These are phyloP conservation scores for Dentipellis sp. DNA, from an alignment of 768 basidiomycete species.

Conservation along the genomic window DNA sequence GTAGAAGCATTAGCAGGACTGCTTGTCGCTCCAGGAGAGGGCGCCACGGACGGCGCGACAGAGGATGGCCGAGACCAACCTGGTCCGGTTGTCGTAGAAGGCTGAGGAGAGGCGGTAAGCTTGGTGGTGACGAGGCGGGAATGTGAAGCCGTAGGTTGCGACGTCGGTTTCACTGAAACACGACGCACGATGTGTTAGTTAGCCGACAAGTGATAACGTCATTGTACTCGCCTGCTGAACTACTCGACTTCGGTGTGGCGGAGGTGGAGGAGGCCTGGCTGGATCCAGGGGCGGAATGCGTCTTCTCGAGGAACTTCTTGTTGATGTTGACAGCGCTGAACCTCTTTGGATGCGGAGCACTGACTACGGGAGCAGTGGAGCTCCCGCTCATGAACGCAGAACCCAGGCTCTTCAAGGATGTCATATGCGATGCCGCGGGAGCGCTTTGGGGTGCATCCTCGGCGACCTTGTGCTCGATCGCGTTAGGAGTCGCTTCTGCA, in stretches of 20 bases:
- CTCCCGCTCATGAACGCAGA: conserved; percentile 5
- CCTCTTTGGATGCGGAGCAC: conserved; percentile 60
- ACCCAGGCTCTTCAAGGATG: conserved; percentile 2
- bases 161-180: conserved; percentile 44
- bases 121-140: conserved; percentile 84
- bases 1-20: conserved; percentile 27
- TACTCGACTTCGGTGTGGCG: conserved; percentile 39
- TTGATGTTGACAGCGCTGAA: conserved; percentile 89
- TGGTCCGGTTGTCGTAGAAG: conserved; percentile 46
- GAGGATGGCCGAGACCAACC: conserved; percentile 81
- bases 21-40: conserved; percentile 33
- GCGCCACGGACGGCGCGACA: conserved; percentile 49
- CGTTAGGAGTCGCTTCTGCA: conserved; percentile 8
- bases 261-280: conserved; percentile 34
- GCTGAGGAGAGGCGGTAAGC: conserved; percentile 58
- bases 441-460: conserved; percentile 1
- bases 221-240: conserved; percentile 37
- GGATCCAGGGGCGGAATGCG: conserved; percentile 47
- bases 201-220: not conserved
- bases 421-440: not conserved
- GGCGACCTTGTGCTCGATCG: conserved; percentile 7
- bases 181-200: not conserved
- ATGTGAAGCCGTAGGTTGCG: conserved; percentile 48
- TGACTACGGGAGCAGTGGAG: conserved; percentile 11
- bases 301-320: conserved; percentile 95